phyloP scores from a whole-genome alignment of 2,329 filamentous ascomycete genomes.

The Xylariaceae sp. region DNA sequence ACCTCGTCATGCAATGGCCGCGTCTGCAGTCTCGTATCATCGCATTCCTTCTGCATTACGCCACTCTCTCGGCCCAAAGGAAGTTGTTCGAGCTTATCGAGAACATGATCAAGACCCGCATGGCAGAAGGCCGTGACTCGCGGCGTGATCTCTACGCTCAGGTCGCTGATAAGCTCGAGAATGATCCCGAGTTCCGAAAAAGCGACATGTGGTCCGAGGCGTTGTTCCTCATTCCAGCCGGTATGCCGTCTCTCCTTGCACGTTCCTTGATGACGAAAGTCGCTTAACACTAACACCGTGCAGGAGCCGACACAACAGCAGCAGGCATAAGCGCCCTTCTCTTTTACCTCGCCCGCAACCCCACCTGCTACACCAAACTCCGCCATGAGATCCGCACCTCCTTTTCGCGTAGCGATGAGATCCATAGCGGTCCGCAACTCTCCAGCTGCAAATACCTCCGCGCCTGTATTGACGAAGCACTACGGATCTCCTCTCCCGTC shows the following conservation, averaged over 20 bases:
- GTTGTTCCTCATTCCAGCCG: conserved; percentile 22
- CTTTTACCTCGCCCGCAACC: conserved; percentile 20
- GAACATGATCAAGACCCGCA: conserved; percentile 20
- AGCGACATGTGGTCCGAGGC: conserved; percentile 23
- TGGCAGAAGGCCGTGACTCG: conserved; percentile 12
- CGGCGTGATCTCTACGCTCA: conserved; percentile 21
- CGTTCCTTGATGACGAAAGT: background rate
- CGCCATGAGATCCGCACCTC: conserved; percentile 16
- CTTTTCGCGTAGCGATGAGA: conserved; percentile 11
- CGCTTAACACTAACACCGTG: background rate
- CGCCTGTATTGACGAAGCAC: conserved; percentile 22
- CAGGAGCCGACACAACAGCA: conserved; percentile 11
- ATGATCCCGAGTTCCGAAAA: conserved; percentile 3
- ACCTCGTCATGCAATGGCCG: conserved; percentile 20
- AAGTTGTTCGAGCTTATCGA: conserved; percentile 14
- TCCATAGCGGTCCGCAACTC: conserved; percentile 14
- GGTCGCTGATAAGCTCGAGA: conserved; percentile 14
- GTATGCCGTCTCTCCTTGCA: background rate
- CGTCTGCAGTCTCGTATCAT: conserved; percentile 12
- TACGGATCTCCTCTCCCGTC: conserved; percentile 17
- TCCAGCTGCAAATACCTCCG: conserved; percentile 22
- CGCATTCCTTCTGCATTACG: background rate
- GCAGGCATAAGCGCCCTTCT: conserved; percentile 18
- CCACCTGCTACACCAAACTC: conserved; percentile 14
- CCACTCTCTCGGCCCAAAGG: background rate